Evolutionary conservation across 148 eudicot genomes (phyloP).

Genomic region (Vaccinium myrtillus): DNA sequence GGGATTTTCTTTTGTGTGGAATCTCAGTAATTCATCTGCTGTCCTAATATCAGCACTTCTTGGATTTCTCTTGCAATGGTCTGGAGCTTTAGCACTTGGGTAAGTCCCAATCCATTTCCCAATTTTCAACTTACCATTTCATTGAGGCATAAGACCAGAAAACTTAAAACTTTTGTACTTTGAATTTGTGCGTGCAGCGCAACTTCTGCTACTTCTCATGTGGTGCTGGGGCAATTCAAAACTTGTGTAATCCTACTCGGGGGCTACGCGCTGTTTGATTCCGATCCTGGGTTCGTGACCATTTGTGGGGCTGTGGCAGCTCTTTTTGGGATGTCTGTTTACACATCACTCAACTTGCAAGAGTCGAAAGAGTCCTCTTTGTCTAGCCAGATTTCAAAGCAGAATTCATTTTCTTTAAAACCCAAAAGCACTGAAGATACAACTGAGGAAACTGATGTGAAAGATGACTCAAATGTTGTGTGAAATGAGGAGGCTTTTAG

Average conservation of each 20-base stretch:
- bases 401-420: slow-evolving; percentile 31
- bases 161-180: neutral
- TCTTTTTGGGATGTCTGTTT: slow-evolving; percentile 79
- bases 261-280: slow-evolving; percentile 66
- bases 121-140: neutral
- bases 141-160: neutral
- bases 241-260: slow-evolving; percentile 82
- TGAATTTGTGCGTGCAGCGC: slow-evolving; percentile 48
- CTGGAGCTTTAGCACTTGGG: slow-evolving; percentile 95
- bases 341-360: slow-evolving; percentile 60
- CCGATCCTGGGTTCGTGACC: slow-evolving; percentile 80
- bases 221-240: slow-evolving; percentile 85
- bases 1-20: slow-evolving; percentile 68
- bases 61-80: slow-evolving; percentile 88
- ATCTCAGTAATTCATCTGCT: slow-evolving; percentile 48
- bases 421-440: slow-evolving; percentile 44
- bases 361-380: slow-evolving; percentile 30
- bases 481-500: slow-evolving; percentile 17
- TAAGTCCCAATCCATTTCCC: slow-evolving; percentile 13
- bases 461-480: slow-evolving; percentile 33
- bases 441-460: slow-evolving; percentile 33
- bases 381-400: slow-evolving; percentile 33
- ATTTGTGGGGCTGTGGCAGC: slow-evolving; percentile 74
- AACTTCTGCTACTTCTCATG: slow-evolving; percentile 89
- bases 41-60: slow-evolving; percentile 64